phyloP scores from a whole-genome alignment of 106 monocot species.

The Triglochin maritima region DNA sequence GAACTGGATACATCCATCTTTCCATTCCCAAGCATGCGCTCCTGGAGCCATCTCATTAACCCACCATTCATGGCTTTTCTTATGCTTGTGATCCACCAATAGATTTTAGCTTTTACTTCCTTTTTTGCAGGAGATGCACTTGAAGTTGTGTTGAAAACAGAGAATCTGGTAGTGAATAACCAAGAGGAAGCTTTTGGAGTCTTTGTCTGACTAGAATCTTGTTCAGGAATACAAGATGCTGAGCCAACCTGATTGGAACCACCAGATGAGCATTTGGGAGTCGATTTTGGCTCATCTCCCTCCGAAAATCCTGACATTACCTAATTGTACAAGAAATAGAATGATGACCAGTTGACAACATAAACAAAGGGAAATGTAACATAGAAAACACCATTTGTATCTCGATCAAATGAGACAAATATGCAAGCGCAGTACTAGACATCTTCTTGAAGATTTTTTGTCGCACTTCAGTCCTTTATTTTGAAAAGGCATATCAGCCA shows the following conservation, averaged over 20 bases:
- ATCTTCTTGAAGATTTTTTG: too few relatives aligned
- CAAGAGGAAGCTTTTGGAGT: slow-evolving; percentile 39
- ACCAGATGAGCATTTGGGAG: slow-evolving; percentile 30
- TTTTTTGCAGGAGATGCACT: slow-evolving; percentile 24
- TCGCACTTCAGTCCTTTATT: too few relatives aligned
- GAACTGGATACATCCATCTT: slow-evolving; percentile 49
- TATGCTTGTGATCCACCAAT: slow-evolving; percentile 57
- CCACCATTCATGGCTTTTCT: slow-evolving; percentile 40
- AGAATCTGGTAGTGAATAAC: slow-evolving; percentile 44
- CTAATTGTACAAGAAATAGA: slow-evolving; percentile 20
- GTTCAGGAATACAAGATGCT: slow-evolving; percentile 18
- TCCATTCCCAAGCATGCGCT: slow-evolving; percentile 48
- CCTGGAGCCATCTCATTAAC: slow-evolving; percentile 71
- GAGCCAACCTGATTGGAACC: slow-evolving; percentile 10
- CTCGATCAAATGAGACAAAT: too few relatives aligned
- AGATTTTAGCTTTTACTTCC: slow-evolving; percentile 25
- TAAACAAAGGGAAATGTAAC: too few relatives aligned
- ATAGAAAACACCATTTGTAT: too few relatives aligned
- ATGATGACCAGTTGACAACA: too few relatives aligned
- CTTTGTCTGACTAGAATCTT: slow-evolving; percentile 15
- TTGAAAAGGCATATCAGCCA: too few relatives aligned
- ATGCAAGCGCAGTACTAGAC: too few relatives aligned
- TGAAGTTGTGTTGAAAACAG: slow-evolving; percentile 35
- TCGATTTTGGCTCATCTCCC: slow-evolving; percentile 39
- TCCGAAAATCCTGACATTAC: slow-evolving; percentile 82